A percentile compares a stretch with the other conserved stretches of the same genome.
Evolutionary conservation across 2,329 filamentous ascomycete species (phyloP).

Genomic region (Colletotrichum camelliae): DNA sequence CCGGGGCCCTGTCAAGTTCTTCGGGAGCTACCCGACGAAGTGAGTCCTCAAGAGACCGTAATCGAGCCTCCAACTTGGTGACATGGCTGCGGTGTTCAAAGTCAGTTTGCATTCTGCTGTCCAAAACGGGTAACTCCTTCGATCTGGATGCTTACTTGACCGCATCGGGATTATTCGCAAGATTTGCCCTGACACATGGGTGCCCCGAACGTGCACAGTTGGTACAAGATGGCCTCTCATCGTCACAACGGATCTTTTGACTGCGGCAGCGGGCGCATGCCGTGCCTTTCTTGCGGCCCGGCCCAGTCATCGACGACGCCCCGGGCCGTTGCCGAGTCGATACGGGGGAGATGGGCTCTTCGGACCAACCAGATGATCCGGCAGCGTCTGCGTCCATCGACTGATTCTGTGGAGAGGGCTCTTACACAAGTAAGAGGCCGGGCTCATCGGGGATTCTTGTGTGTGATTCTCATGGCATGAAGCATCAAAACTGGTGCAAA

Average conservation of each 20-base stretch:
- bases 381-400: neutral
- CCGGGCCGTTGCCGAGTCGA: neutral
- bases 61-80: neutral
- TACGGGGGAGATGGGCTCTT: neutral
- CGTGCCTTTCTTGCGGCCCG: constrained; percentile 32
- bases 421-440: neutral
- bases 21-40: neutral
- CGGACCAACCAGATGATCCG: neutral
- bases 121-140: neutral
- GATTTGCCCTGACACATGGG: constrained; percentile 29
- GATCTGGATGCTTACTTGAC: neutral
- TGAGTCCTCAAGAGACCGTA: neutral
- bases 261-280: constrained; percentile 36
- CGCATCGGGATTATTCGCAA: neutral
- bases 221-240: constrained; percentile 30
- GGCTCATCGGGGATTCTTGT: neutral
- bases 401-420: neutral
- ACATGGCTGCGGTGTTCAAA: neutral
- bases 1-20: neutral
- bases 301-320: neutral
- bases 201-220: constrained; percentile 34
- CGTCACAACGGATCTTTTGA: constrained; percentile 37
- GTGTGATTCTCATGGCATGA: neutral
- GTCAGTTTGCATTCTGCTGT: neutral
- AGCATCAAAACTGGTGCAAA: neutral